Evolutionary conservation across 2,329 filamentous ascomycete genomes (phyloP), one percentile per base, ranked within the genome.

Genomic region (Cladobotryum mycophilum): DNA sequence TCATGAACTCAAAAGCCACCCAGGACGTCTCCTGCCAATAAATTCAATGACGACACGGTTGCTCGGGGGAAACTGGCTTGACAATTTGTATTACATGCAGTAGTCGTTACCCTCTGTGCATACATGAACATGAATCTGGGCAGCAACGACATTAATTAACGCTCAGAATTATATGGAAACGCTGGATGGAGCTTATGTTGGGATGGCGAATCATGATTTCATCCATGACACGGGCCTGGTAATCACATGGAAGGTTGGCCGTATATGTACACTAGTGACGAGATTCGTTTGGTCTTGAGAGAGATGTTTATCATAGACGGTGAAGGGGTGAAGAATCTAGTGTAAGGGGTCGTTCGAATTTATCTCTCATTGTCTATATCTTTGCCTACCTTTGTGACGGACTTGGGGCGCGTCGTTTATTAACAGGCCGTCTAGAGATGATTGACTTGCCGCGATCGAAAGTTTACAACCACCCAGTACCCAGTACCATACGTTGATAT

Each of bases 1-100:
- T 99, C 69, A 99, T 99, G 95, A 99, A 97, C 88, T 95, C 93
- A 53, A 95, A 93, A 79, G 88, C 86, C 37, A 74, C 73, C 54
- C 73, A 82, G 61, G 80, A 84, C 64, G 79, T 78, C 61, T 68
- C 60, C 54, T 90, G 86, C 73, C 38, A 43, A 44, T 51, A 53
- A 34, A 18, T 18, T 22, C 25, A 38, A 15, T 1, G 25, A 11
- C 25, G 17, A 43, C 30, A 15, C 25, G 18, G 4, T 43, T 38
- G 52, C 38, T 41, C 12, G 13, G 46, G 38, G 47, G 25, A 18
- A 18, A 42, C 30, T 18, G 35, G 41, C 51, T 44, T 45, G 49
- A 45, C 51, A 54, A 49, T 42, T 43, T 33, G 38, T 42, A 41
- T 22, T 18, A 35, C 46, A 41, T 37, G 34, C 41, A 40, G 44